Evolutionary conservation across 2,329 filamentous ascomycete species (phyloP).

Genomic region (Corinectria fuckeliana): DNA sequence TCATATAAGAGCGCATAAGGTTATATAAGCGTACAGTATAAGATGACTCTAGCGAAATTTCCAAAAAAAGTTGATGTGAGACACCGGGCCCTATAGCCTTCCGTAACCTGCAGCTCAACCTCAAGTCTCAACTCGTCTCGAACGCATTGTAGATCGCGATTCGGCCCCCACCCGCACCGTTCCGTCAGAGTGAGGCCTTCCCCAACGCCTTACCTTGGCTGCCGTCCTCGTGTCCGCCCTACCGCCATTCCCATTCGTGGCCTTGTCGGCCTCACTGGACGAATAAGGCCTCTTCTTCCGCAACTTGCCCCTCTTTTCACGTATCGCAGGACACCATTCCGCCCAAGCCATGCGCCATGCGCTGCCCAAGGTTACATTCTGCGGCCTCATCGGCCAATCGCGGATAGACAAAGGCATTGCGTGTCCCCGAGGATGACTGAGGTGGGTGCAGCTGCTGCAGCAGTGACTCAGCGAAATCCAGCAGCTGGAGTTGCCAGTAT

Average conservation of each 20-base stretch:
- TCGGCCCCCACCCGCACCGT: constrained; percentile 28
- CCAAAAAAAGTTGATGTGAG: too few relatives aligned
- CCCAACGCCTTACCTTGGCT: constrained; percentile 2
- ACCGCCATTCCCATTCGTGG: constrained; percentile 30
- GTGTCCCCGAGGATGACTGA: constrained; percentile 16
- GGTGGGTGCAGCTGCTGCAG: constrained; percentile 9
- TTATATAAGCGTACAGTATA: too few relatives aligned
- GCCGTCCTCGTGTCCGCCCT: constrained; percentile 20
- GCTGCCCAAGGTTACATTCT: constrained; percentile 26
- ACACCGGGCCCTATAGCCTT: too few relatives aligned
- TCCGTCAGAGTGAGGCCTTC: constrained; percentile 22
- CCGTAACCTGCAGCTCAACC: background rate
- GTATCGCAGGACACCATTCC: constrained; percentile 31
- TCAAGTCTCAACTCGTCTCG: background rate
- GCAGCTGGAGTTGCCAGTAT: constrained; percentile 9
- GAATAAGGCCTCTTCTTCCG: constrained; percentile 27
- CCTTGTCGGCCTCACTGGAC: constrained; percentile 28
- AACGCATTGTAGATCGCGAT: constrained; percentile 6
- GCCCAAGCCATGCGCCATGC: constrained; percentile 22
- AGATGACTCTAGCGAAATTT: too few relatives aligned
- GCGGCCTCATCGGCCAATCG: constrained; percentile 23
- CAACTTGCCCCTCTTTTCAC: constrained; percentile 31
- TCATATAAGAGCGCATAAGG: too few relatives aligned
- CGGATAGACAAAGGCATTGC: constrained; percentile 11
- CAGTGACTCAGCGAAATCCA: constrained; percentile 24